Conservation (phyloP, 768 basidiomycete genomes). For the Strobilomyces dryophilus region DNA sequence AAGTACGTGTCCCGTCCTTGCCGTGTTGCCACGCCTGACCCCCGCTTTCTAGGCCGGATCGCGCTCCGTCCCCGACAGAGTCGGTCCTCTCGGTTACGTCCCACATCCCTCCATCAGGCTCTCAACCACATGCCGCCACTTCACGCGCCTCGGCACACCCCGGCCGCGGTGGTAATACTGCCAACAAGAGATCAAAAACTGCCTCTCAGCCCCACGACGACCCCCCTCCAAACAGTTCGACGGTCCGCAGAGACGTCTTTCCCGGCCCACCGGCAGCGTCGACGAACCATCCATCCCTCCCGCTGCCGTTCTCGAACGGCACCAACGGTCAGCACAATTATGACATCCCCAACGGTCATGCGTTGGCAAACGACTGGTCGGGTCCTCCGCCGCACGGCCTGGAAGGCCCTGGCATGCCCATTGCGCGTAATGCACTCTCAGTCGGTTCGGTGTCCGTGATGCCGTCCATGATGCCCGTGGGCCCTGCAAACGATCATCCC, state of each 20-base stretch:
- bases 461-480: slow-evolving; percentile 19
- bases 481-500: slow-evolving; percentile 30
- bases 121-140: slow-evolving; percentile 25
- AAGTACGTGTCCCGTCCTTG: slow-evolving; percentile 42
- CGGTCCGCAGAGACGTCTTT: slow-evolving; percentile 40
- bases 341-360: slow-evolving; percentile 34
- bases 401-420: slow-evolving; percentile 78
- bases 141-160: slow-evolving; percentile 29
- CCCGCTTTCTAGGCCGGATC: slow-evolving; percentile 47
- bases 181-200: slow-evolving; percentile 42
- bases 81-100: slow-evolving; percentile 71
- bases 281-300: slow-evolving; percentile 51
- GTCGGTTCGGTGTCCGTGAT: slow-evolving; percentile 24
- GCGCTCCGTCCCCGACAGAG: slow-evolving; percentile 66
- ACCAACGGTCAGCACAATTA: slow-evolving; percentile 38
- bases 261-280: slow-evolving; percentile 49
- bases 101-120: slow-evolving; percentile 43
- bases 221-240: slow-evolving; percentile 37
- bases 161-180: slow-evolving; percentile 29
- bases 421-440: slow-evolving; percentile 42
- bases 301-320: slow-evolving; percentile 37
- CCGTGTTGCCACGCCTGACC: background rate
- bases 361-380: slow-evolving; percentile 44
- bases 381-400: slow-evolving; percentile 48
- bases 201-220: slow-evolving; percentile 38